Percentiles rank a stretch among this genome's conserved stretches.
Evolutionary conservation across 2,329 filamentous ascomycete species (phyloP).

Genomic region (Gliomastix tumulicola): DNA sequence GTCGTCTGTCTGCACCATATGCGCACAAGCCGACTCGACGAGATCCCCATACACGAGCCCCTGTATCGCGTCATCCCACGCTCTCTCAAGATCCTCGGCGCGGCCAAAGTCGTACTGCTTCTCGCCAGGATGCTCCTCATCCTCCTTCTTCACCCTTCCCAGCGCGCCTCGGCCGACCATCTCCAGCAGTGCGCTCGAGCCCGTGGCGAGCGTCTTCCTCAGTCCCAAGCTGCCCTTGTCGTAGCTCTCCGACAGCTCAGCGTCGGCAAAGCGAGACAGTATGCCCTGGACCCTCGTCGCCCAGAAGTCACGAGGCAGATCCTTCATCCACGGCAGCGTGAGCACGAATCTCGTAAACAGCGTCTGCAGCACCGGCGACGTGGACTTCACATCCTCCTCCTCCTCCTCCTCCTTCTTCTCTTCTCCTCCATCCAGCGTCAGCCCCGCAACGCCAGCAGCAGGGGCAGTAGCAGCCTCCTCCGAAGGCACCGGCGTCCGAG

Average conservation of each 20-base stretch:
- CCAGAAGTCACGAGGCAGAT: conserved; percentile 61
- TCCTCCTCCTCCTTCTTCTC: conserved; percentile 4
- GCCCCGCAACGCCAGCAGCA: too few species aligned
- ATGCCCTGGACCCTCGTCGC: conserved; percentile 51
- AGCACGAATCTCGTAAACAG: conserved; percentile 60
- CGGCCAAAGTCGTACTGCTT: conserved; percentile 49
- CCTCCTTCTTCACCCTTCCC: conserved; percentile 37
- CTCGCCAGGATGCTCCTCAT: conserved; percentile 8
- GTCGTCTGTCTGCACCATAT: conserved; percentile 51
- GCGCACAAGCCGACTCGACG: conserved; percentile 57
- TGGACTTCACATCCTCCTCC: conserved; percentile 25
- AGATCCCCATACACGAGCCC: conserved; percentile 62
- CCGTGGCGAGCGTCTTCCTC: conserved; percentile 68
- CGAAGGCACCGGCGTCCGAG: conserved; percentile 13
- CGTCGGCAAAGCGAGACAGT: conserved; percentile 55
- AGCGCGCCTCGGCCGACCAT: conserved; percentile 60
- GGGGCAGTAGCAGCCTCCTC: too few species aligned
- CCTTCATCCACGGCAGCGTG: conserved; percentile 57
- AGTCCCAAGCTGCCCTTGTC: conserved; percentile 71
- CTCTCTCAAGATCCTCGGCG: conserved; percentile 52
- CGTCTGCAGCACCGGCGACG: conserved; percentile 60
- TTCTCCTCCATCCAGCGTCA: too few species aligned
- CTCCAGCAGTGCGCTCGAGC: conserved; percentile 62
- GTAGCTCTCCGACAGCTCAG: conserved; percentile 72
- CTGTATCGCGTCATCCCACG: conserved; percentile 62